Conservation (phyloP, 208 protist genomes). For the Trypanosoma mega region DNA sequence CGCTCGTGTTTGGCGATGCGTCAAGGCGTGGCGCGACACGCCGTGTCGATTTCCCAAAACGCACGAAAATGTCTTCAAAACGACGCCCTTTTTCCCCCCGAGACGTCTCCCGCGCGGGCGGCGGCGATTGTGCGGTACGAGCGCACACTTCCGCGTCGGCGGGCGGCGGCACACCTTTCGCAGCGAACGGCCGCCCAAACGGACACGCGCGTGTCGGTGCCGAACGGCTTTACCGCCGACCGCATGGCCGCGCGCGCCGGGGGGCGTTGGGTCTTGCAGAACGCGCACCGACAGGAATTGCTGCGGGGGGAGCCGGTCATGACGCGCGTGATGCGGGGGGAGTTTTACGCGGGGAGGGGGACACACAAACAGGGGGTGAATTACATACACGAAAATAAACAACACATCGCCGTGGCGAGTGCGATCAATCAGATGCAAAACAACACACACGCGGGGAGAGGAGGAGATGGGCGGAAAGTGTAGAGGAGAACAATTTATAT, state of each 20-base stretch:
- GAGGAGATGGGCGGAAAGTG: neutral
- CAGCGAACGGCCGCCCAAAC: slow-evolving; percentile 55
- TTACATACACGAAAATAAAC: slow-evolving; percentile 39
- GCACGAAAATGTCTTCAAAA: slow-evolving; percentile 12
- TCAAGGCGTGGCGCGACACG: slow-evolving; percentile 38
- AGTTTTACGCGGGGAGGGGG: slow-evolving; percentile 49
- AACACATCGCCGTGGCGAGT: slow-evolving; percentile 53
- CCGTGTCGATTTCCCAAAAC: slow-evolving; percentile 7
- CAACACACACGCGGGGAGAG: neutral
- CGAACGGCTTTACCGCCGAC: slow-evolving; percentile 45
- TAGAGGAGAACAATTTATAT: neutral
- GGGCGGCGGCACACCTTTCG: slow-evolving; percentile 53
- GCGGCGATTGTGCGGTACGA: slow-evolving; percentile 71
- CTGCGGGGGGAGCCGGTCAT: slow-evolving; percentile 69
- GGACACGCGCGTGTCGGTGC: slow-evolving; percentile 29
- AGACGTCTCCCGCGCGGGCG: slow-evolving; percentile 33
- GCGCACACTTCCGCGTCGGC: slow-evolving; percentile 55
- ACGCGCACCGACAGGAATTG: slow-evolving; percentile 67
- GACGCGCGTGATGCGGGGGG: slow-evolving; percentile 71
- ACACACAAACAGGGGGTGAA: neutral
- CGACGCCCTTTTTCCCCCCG: neutral
- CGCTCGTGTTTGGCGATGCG: slow-evolving; percentile 49
- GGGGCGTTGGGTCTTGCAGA: slow-evolving; percentile 64
- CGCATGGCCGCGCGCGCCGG: slow-evolving; percentile 29
- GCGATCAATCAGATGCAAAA: slow-evolving; percentile 33